Evolutionary conservation across 805 yeast genomes (phyloP), one percentile per base, ranked within the genome.

Genomic region (Wickerhamiella musiphila): DNA sequence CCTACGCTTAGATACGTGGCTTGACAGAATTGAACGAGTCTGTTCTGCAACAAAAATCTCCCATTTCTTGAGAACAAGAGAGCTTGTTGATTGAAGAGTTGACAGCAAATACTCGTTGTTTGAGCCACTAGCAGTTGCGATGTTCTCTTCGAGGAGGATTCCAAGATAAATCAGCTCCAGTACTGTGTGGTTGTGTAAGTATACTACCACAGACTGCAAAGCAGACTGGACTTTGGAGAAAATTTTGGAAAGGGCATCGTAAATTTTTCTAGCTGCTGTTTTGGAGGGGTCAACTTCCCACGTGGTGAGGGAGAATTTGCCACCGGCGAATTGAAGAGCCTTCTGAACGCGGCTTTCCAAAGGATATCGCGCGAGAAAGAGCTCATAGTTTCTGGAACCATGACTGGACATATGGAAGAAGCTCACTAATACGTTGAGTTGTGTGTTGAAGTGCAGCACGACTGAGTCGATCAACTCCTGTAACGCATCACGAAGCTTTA

Each of bases 41-140:
- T 78, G 81, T n/a, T 53, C 54, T 12, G 65, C 66, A 16, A 75
- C 52, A 39, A 67, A 69, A 38, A 66, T 67, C 13, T 54, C 54
- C 93, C 93, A 81, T 12, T 59, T 57, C 22, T 52, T 53, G 25
- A 54, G 54, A 27, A 71, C 56, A 47, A 66, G 67, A 18, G 69
- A 70, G n/a, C 58, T 53, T 4, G 72, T 41, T 37, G 67, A 68
- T 20, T 58, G 60, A 38, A 75, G 57, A 32, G 64, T 57, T 24
- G 63, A 60, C 36, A 66, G 56, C 14, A 66, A 54, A 42, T 65
- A 79, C 40, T 78, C 93, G 46, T 75, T 83, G 47, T 69, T 67
- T 1, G 74, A 58, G 6, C 66, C 54, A 7, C 63, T 63, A 13
- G 60, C 46, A 8, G 43, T 46, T 16, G 43, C 44, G 5, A 52